Percentiles rank a stretch among this genome's conserved stretches.
phyloP scores from a whole-genome alignment of 2,329 filamentous ascomycete species.

The Cercospora sp. region DNA sequence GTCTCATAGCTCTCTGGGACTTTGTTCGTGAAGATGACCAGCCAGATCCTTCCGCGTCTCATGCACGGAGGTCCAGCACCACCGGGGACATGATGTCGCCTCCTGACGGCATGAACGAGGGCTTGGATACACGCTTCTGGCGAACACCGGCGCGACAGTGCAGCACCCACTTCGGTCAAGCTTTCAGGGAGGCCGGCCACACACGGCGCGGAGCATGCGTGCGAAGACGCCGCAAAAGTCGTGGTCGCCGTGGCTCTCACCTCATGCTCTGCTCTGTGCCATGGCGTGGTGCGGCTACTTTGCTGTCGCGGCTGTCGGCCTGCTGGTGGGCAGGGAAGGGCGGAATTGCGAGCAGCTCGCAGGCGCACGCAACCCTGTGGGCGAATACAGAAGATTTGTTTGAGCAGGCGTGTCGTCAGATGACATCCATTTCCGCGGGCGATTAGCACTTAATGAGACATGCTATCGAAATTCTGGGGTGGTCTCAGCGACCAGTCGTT shows the following conservation, averaged over 20 bases:
- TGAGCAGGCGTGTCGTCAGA: slow-evolving; percentile 1
- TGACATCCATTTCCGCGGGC: neutral
- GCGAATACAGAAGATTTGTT: neutral
- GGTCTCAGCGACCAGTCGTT: neutral
- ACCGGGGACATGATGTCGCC: slow-evolving; percentile 18
- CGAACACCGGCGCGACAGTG: slow-evolving; percentile 12
- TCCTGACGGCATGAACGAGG: slow-evolving; percentile 18
- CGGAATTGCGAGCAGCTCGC: neutral
- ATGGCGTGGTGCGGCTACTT: neutral
- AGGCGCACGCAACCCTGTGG: neutral
- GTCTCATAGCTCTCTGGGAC: slow-evolving; percentile 10
- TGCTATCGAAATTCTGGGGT: slow-evolving; percentile 5
- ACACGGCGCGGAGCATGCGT: neutral
- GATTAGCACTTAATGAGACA: slow-evolving; percentile 3
- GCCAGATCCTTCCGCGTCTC: slow-evolving; percentile 20
- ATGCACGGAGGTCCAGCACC: slow-evolving; percentile 12
- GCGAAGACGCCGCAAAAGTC: slow-evolving; percentile 2
- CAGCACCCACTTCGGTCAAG: slow-evolving; percentile 15
- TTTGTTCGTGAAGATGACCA: slow-evolving; percentile 13
- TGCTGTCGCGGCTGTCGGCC: neutral
- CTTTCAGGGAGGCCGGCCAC: slow-evolving; percentile 13
- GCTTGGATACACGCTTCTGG: slow-evolving; percentile 11
- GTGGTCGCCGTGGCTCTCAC: neutral
- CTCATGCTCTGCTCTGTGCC: neutral
- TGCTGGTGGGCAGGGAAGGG: neutral